A percentile compares a stretch with the other conserved stretches of the same genome.
These are phyloP conservation scores for Phallus indusiatus DNA, from an alignment of 768 basidiomycete genomes.

Conservation along the genomic window DNA sequence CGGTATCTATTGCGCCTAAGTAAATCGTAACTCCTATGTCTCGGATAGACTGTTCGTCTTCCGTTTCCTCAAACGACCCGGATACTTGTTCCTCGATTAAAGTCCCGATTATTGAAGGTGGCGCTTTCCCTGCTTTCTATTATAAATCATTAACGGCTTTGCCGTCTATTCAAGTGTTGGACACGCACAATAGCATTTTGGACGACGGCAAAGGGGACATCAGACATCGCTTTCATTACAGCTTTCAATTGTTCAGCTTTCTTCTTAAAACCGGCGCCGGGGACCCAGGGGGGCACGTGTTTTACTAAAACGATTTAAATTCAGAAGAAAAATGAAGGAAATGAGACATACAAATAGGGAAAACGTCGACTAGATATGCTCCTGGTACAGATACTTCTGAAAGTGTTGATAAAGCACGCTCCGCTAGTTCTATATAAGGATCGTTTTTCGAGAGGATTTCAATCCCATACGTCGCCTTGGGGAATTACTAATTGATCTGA, in stretches of 20 bases:
- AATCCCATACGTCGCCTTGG: constrained; percentile 29
- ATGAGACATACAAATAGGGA: constrained; percentile 19
- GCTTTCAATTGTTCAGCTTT: constrained; percentile 4
- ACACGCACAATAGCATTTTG: constrained; percentile 27
- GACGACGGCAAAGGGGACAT: constrained; percentile 32
- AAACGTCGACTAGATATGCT: constrained; percentile 22
- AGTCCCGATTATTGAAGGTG: background rate
- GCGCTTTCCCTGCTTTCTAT: background rate
- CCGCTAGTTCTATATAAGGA: constrained; percentile 26
- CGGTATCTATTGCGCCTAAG: background rate
- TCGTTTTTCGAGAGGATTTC: constrained; percentile 25
- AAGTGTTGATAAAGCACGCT: constrained; percentile 21
- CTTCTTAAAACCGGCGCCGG: constrained; percentile 4
- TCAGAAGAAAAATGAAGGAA: background rate
- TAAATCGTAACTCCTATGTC: background rate
- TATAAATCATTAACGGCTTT: too few relatives aligned
- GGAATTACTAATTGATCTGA: background rate
- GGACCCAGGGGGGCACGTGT: background rate
- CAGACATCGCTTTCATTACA: constrained; percentile 21
- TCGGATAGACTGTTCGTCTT: constrained; percentile 1
- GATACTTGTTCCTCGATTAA: background rate
- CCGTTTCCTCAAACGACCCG: background rate
- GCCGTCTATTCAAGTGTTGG: background rate
- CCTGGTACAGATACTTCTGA: constrained; percentile 20
- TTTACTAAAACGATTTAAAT: background rate